These are phyloP conservation scores for Liriodendron chinense DNA, from an alignment of 164 flowering plant species.

Conservation along the genomic window DNA sequence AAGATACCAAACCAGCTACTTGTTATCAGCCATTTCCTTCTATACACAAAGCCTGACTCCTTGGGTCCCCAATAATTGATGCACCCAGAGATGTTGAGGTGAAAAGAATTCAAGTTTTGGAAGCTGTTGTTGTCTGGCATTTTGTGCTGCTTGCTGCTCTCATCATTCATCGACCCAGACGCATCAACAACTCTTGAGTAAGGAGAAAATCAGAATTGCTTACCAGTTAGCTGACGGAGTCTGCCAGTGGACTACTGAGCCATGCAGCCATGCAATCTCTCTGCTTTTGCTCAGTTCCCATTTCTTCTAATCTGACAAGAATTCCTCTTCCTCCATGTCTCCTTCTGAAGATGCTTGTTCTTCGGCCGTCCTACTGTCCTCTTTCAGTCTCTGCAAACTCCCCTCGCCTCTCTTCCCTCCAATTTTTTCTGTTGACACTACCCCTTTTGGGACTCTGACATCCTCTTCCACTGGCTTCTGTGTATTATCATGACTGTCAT, in stretches of 20 bases:
- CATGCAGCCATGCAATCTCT: too few species aligned
- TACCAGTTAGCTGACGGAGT: too few species aligned
- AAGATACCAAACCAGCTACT: too few species aligned
- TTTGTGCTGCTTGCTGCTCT: too few species aligned
- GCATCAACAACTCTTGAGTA: too few species aligned
- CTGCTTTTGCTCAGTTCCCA: neutral
- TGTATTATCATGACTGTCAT: neutral
- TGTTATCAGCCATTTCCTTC: too few species aligned
- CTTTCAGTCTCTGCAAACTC: constrained; percentile 4
- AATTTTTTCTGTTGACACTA: constrained; percentile 1
- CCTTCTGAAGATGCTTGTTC: neutral
- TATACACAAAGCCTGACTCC: too few species aligned
- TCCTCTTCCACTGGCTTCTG: neutral
- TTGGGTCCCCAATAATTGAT: too few species aligned
- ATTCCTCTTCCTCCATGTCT: neutral
- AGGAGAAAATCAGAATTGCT: too few species aligned
- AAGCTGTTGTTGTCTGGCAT: neutral
- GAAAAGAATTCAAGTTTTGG: neutral
- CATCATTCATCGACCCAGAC: too few species aligned
- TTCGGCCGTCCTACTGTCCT: neutral
- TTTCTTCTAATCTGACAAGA: neutral
- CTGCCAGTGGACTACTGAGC: too few species aligned
- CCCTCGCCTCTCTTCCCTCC: constrained; percentile 7
- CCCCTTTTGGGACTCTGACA: neutral
- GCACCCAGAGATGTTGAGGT: neutral